Evolutionary conservation across 2,329 filamentous ascomycete species (phyloP).

Genomic region (Pseudonectria buxi): DNA sequence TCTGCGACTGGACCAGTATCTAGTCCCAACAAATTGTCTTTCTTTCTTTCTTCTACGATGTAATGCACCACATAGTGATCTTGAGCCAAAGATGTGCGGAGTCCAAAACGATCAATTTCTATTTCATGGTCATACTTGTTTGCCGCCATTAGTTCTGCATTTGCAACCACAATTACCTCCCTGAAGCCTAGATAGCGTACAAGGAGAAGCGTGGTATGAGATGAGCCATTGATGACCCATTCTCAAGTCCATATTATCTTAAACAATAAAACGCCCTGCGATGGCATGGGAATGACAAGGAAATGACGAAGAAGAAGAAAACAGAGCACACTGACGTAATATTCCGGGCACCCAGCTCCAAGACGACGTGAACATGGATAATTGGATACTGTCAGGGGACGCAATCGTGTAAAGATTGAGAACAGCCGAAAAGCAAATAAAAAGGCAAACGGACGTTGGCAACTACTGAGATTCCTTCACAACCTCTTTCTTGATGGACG

Average conservation of each 20-base stretch:
- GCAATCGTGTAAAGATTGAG: constrained; percentile 5
- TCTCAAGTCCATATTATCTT: constrained; percentile 28
- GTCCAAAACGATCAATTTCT: constrained; percentile 9
- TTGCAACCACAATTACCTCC: constrained; percentile 19
- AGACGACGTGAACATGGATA: constrained; percentile 5
- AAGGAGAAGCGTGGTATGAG: constrained; percentile 26
- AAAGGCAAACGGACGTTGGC: neutral
- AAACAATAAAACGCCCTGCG: constrained; percentile 31
- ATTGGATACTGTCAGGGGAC: neutral
- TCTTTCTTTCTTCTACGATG: too few species aligned
- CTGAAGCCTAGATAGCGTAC: constrained; percentile 35
- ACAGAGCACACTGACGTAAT: constrained; percentile 14
- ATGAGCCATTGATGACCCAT: constrained; percentile 24
- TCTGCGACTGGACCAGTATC: neutral
- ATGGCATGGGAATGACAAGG: constrained; percentile 14
- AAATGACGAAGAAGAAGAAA: too few species aligned
- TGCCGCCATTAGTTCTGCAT: constrained; percentile 15
- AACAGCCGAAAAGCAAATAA: neutral
- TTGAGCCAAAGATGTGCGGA: too few species aligned
- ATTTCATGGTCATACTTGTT: constrained; percentile 12
- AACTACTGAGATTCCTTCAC: constrained; percentile 19
- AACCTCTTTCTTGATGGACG: constrained; percentile 36
- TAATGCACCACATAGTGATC: too few species aligned
- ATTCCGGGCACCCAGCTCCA: constrained; percentile 15
- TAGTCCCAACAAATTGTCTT: too few species aligned